These are phyloP conservation scores for Lepraria neglecta DNA, from an alignment of 495 filamentous ascomycete genomes.

Conservation along the genomic window DNA sequence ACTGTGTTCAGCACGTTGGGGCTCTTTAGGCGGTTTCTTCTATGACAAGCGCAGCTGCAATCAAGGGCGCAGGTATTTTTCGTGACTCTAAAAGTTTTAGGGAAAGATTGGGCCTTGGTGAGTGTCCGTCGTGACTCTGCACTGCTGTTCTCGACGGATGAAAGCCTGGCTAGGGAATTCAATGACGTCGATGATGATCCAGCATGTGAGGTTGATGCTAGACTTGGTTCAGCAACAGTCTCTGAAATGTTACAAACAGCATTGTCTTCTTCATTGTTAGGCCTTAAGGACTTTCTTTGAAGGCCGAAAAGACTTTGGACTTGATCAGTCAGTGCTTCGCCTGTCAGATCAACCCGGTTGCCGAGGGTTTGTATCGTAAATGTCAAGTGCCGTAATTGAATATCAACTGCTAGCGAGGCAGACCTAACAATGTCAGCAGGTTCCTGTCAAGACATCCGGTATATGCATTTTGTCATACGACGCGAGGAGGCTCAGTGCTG, in stretches of 20 bases:
- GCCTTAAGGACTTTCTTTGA: not conserved
- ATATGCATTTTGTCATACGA: not conserved
- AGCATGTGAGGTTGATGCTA: no score
- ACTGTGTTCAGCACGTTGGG: slow-evolving; percentile 7
- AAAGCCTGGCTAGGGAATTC: not conserved
- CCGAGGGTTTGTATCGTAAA: no score
- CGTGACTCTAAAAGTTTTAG: not conserved
- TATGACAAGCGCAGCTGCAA: slow-evolving; percentile 8
- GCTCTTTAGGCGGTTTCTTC: not conserved
- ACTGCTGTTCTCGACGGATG: no score
- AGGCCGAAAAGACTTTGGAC: no score
- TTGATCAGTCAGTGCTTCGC: no score
- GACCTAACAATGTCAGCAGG: not conserved
- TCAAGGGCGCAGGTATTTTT: not conserved
- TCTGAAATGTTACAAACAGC: no score
- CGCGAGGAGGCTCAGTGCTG: no score
- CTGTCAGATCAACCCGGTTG: not conserved
- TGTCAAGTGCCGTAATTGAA: not conserved
- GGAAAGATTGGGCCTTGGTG: not conserved
- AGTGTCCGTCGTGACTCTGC: no score
- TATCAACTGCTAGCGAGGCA: not conserved
- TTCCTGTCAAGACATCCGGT: not conserved
- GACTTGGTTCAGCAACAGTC: no score
- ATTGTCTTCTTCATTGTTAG: not conserved
- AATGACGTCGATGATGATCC: not conserved